Evolutionary conservation across 2,329 filamentous ascomycete genomes (phyloP), one percentile per base, ranked within the genome.

Genomic region (Pseudogymnoascus sp.): DNA sequence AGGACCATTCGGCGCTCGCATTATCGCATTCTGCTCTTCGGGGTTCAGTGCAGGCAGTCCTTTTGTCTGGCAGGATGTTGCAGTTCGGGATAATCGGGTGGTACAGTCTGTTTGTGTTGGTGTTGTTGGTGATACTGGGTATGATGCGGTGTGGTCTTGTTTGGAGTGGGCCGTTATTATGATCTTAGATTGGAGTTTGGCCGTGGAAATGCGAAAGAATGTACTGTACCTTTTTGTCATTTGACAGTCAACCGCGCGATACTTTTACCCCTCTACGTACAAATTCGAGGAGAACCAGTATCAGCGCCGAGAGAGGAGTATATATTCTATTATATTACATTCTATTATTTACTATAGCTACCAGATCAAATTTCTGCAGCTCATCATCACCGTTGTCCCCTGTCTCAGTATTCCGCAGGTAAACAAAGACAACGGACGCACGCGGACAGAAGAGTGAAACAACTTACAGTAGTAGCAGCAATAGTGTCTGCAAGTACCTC

Each of bases 21-120:
- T 79, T 72, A 78, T 79, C 74, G 71, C 78, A 80, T 80, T 77
- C 74, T 69, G 61, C 61, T 73, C 72, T 33, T 53, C 46, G n/a
- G 46, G 46, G 15, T 53, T 19, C 46, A 31, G 26, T 19, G 46
- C 26, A 35, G 17, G 19, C 46, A 35, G 31, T 31, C 50, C 42
- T 50, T 31, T 21, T 62, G 29, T 26, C 11, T 70, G 59, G 59
- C 68, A 64, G n/a, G 64, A 59, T 35, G 70, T 60, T 64, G 64
- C 63, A 65, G 42, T 37, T 65, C 62, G 65, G 65, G 66, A 64
- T 65, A 66, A 66, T 65, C 53, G 62, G 29, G 61, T 65, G 62
- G 64, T 67, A 63, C 63, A 62, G 60, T 63, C 46, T 4, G 53
- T 66, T 61, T 42, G 56, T 65, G 31, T 56, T 44, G 62, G 63